Evolutionary conservation across 2,329 filamentous ascomycete species (phyloP).

Genomic region (Diaporthe longicolla): DNA sequence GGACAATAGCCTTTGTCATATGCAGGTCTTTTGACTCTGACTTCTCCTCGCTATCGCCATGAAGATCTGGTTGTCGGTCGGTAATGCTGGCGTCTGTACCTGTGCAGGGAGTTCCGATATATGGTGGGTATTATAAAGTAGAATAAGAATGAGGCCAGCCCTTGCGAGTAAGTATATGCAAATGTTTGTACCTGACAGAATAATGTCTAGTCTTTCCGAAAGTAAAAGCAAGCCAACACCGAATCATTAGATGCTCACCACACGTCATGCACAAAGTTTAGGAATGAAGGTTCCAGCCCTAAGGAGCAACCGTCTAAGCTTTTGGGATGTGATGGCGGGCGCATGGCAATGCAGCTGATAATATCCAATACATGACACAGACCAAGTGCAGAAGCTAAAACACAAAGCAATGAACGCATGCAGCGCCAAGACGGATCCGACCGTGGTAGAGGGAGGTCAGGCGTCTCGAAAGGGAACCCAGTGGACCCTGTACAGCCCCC

Average conservation of each 20-base stretch:
- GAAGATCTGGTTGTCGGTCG: not conserved
- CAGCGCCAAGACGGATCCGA: slow-evolving; percentile 32
- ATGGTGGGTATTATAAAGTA: not conserved
- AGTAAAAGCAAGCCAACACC: slow-evolving; percentile 4
- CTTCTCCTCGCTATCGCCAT: slow-evolving; percentile 15
- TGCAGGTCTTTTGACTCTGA: slow-evolving; percentile 26
- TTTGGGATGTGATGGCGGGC: slow-evolving; percentile 15
- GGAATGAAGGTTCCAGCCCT: slow-evolving; percentile 14
- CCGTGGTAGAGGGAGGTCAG: slow-evolving; percentile 23
- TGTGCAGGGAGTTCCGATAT: not conserved
- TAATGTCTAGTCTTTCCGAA: not conserved
- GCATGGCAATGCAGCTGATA: slow-evolving; percentile 16
- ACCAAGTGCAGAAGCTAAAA: slow-evolving; percentile 27
- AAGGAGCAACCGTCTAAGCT: slow-evolving; percentile 24
- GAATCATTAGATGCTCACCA: slow-evolving; percentile 1
- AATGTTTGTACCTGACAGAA: not conserved
- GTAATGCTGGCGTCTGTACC: not conserved
- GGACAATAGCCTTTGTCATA: slow-evolving; percentile 25
- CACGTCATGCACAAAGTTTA: slow-evolving; percentile 2
- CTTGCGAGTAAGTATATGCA: not conserved
- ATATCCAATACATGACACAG: slow-evolving; percentile 29
- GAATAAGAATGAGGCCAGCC: not conserved
- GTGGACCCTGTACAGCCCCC: slow-evolving; percentile 15
- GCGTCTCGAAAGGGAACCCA: slow-evolving; percentile 13
- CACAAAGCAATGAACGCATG: slow-evolving; percentile 20